Conservation (phyloP, 1,284 basidiomycete species). For the Albatrellus sp. region DNA sequence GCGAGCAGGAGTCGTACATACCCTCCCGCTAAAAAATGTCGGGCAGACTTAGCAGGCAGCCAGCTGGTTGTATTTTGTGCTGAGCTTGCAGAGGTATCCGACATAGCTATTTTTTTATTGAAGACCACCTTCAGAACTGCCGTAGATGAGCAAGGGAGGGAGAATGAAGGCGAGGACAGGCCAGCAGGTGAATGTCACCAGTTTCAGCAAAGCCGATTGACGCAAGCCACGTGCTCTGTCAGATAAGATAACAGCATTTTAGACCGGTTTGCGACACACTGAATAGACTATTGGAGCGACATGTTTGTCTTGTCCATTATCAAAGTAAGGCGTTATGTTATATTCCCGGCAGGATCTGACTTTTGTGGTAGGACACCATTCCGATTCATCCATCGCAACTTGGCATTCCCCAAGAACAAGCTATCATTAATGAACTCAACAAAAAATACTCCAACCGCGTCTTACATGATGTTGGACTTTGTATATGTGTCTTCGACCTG, state of each 20-base stretch:
- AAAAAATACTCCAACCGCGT: conserved; percentile 92
- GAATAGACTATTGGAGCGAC: no score
- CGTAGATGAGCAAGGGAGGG: no score
- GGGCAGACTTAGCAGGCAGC: conserved; percentile 72
- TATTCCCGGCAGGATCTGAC: neutral
- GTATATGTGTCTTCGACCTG: conserved; percentile 82
- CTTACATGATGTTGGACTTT: conserved; percentile 85
- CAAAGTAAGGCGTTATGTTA: conserved; percentile 25
- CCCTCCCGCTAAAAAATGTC: conserved; percentile 81
- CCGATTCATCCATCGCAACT: conserved; percentile 70
- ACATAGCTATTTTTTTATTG: neutral
- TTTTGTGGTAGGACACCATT: conserved; percentile 53
- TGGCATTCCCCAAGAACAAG: conserved; percentile 55
- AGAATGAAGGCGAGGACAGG: neutral
- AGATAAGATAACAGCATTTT: conserved; percentile 8
- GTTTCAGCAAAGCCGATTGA: neutral
- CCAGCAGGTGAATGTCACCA: no score
- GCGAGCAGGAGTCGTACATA: conserved; percentile 25
- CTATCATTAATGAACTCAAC: conserved; percentile 72
- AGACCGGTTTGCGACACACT: no score
- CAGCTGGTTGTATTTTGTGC: conserved; percentile 13
- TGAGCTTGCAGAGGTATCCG: conserved; percentile 4
- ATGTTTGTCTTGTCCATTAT: conserved; percentile 56
- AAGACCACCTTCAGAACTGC: neutral
- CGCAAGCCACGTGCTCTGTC: neutral